These are phyloP conservation scores for Backusella westeae DNA, from an alignment of 192 early-diverging fungal genomes.

Conservation along the genomic window DNA sequence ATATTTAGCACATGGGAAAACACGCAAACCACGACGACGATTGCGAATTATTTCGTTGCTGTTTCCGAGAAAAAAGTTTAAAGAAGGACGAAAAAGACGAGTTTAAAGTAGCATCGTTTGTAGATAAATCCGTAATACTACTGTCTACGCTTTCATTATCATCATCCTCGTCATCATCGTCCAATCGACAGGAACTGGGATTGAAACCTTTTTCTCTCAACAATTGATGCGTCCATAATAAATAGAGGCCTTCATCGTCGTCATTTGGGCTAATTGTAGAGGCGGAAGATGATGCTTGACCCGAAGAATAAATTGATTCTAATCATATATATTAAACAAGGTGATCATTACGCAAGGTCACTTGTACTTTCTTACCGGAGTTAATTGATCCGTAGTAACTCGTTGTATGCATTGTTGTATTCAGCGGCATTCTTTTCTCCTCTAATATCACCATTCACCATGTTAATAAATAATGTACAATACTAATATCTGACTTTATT, in stretches of 20 bases:
- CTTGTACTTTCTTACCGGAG: background rate
- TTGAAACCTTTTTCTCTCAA: slow-evolving; percentile 20
- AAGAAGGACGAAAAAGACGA: background rate
- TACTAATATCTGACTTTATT: background rate
- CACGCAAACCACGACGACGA: slow-evolving; percentile 6
- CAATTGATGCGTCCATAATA: slow-evolving; percentile 23
- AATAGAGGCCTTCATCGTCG: slow-evolving; percentile 22
- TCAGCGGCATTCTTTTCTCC: background rate
- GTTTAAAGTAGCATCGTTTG: background rate
- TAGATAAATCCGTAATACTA: slow-evolving; percentile 3
- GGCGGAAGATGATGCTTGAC: background rate
- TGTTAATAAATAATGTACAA: background rate
- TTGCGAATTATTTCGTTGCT: background rate
- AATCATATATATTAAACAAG: background rate
- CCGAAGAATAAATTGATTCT: background rate
- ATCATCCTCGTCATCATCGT: slow-evolving; percentile 3
- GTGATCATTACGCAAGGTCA: background rate
- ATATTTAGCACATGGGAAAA: slow-evolving; percentile 5
- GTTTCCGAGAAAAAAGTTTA: background rate
- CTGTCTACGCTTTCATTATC: background rate
- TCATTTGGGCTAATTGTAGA: slow-evolving; percentile 4
- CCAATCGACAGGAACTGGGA: slow-evolving; percentile 11
- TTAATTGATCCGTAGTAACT: background rate
- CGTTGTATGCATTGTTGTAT: background rate
- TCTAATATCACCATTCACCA: background rate